Base-by-base conservation (phyloP, 2,329 filamentous ascomycete species). In the Pezicula carpinea region DNA sequence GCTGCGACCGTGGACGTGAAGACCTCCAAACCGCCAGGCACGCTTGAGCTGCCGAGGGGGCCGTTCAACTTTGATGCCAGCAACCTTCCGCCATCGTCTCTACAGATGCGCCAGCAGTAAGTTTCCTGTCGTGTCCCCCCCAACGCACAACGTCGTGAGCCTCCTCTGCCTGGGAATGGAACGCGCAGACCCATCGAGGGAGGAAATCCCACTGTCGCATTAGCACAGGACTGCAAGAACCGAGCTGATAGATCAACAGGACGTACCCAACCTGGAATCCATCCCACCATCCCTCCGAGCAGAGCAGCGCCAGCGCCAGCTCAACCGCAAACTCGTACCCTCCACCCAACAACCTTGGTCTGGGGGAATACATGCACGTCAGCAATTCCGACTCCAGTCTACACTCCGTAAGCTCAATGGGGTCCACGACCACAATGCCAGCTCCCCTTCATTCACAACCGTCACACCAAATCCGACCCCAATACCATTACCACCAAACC, bases 51-150 rank as follows among this genome's bases (percentile, higher is more conserved):
- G 13, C 60, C 61, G 31, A 55, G 58, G n/a, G 59, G 58, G 5
- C 50, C 54, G 14, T 64, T 63, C 44, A 62, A 59, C n/a, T 64
- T 64, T 41, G 61, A 64, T 49, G 53, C 57, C 22, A 53, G 41
- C 35, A 58, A 53, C 22, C 55, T 60, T 35, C 47, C 50, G 6
- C 51, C 58, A 23, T 57, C 61, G 41, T 54, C 62, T 18, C 49
- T 54, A 17, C 42, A 61, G 44, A 54, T 62, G 48, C 54, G 60
- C 33, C 59, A 59, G 39, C 50, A 55, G 62, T 63, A 53, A 56
- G 59, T 60, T 44, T 19, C 39, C 33, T 29, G 11, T 13, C 35
- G 6, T 18, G 15, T 15, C 5, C 15, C 35, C 35, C 6, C 3
- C 11, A 17, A 19, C 6, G n/a, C 17, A 5, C 17, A 18, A 13